A percentile compares a stretch with the other conserved stretches of the same genome.
Evolutionary conservation across 2,329 filamentous ascomycete species (phyloP).

Genomic region (Neophaeococcomyces aloes): DNA sequence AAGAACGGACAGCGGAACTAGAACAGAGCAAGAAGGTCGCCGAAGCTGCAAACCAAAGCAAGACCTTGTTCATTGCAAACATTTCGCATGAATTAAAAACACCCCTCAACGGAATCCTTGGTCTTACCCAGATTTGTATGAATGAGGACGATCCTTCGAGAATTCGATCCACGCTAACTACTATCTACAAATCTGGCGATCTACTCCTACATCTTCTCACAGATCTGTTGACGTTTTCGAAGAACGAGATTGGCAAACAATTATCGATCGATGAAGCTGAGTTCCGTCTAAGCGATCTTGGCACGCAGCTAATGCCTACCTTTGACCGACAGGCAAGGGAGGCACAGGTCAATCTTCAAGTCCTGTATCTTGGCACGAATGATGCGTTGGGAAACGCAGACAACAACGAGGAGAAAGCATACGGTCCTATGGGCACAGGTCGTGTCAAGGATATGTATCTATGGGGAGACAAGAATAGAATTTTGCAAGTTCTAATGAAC

Average conservation of each 20-base stretch:
- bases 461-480: slow-evolving; percentile 86
- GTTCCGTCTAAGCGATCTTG: slow-evolving; percentile 73
- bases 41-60: slow-evolving; percentile 91
- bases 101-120: slow-evolving; percentile 87
- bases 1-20: slow-evolving; percentile 69
- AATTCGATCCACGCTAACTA: slow-evolving; percentile 73
- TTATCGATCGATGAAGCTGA: slow-evolving; percentile 73
- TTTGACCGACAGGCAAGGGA: slow-evolving; percentile 86
- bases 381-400: slow-evolving; percentile 24
- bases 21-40: slow-evolving; percentile 85
- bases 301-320: slow-evolving; percentile 70
- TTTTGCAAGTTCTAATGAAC: slow-evolving; percentile 88
- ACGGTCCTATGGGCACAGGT: slow-evolving; percentile 56
- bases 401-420: slow-evolving; percentile 35
- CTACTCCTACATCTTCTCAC: slow-evolving; percentile 75
- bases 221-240: slow-evolving; percentile 83
- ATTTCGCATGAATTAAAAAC: slow-evolving; percentile 84
- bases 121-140: slow-evolving; percentile 90
- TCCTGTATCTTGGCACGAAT: slow-evolving; percentile 55
- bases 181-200: slow-evolving; percentile 81
- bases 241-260: slow-evolving; percentile 85
- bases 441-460: slow-evolving; percentile 74
- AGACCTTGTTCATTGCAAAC: slow-evolving; percentile 94
- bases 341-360: slow-evolving; percentile 60
- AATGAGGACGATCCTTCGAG: slow-evolving; percentile 69